phyloP scores from a whole-genome alignment of 192 early-diverging fungal genomes.

The Coemansia asiatica region DNA sequence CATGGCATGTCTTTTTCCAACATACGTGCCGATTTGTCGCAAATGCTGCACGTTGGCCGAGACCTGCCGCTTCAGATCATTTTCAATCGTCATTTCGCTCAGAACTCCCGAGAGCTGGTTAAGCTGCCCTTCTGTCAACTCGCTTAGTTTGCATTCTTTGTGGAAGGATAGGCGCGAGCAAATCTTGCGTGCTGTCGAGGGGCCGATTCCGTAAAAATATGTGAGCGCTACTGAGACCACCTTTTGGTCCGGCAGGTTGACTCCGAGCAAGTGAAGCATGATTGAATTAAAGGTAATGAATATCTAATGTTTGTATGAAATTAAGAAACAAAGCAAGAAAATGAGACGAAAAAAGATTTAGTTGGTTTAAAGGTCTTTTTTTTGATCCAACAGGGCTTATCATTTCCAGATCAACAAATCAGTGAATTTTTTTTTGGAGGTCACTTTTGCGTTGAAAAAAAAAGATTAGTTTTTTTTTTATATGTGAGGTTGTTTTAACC shows the following conservation, averaged over 20 bases:
- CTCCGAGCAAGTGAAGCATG: conserved; percentile 90
- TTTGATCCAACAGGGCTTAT: too few species aligned
- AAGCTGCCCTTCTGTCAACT: conserved; percentile 85
- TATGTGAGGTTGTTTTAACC: too few species aligned
- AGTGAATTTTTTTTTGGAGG: too few species aligned
- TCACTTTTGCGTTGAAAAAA: too few species aligned
- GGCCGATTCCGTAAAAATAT: conserved; percentile 91
- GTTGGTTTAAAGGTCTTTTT: too few species aligned
- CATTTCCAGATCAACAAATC: too few species aligned
- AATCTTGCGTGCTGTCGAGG: conserved; percentile 66
- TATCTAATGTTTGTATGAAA: not conserved
- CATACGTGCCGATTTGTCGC: conserved; percentile 70
- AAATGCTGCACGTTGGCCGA: conserved; percentile 72
- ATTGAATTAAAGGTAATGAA: not conserved
- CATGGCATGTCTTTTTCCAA: conserved; percentile 82
- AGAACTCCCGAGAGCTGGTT: conserved; percentile 83
- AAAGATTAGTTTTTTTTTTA: too few species aligned
- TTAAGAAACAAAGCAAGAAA: not conserved
- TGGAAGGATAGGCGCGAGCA: conserved; percentile 84
- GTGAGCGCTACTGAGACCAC: conserved; percentile 77
- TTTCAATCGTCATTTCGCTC: conserved; percentile 85
- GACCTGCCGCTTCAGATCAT: conserved; percentile 71
- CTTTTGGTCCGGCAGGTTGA: conserved; percentile 92
- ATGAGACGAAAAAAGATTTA: not conserved
- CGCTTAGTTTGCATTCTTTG: conserved; percentile 78